Percentiles rank a stretch among this genome's conserved stretches.
phyloP scores from a whole-genome alignment of 176 grass and related monocot genomes.

The Paspalum vaginatum region DNA sequence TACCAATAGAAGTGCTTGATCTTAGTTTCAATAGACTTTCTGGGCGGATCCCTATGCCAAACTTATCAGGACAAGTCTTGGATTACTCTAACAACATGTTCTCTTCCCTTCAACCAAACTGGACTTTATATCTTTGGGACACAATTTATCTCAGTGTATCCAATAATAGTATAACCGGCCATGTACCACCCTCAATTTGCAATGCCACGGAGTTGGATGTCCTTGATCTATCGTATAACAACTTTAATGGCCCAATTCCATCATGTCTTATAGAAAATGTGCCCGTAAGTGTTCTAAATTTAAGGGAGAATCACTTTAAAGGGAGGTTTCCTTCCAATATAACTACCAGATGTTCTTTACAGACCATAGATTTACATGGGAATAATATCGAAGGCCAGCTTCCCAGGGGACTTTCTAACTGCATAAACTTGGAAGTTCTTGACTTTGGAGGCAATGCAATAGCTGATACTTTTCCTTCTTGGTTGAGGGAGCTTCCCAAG shows the following conservation, averaged over 20 bases:
- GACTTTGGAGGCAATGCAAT: slow-evolving; percentile 24
- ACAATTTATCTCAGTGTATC: background rate
- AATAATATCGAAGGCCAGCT: slow-evolving; percentile 20
- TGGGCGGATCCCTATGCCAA: background rate
- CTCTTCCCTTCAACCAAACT: slow-evolving; percentile 23
- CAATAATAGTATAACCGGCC: slow-evolving; percentile 25
- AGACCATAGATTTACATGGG: slow-evolving; percentile 35
- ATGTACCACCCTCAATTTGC: slow-evolving; percentile 38
- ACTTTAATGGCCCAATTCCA: slow-evolving; percentile 27
- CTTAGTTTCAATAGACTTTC: slow-evolving; percentile 33
- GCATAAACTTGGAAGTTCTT: background rate
- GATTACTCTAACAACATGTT: slow-evolving; percentile 20
- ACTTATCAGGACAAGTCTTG: background rate
- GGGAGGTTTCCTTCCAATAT: slow-evolving; percentile 14
- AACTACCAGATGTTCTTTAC: background rate
- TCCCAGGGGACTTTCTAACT: slow-evolving; percentile 10
- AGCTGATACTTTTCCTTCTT: slow-evolving; percentile 30
- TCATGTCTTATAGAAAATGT: slow-evolving; percentile 21
- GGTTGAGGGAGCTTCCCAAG: background rate
- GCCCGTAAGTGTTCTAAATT: background rate
- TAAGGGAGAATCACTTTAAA: slow-evolving; percentile 40
- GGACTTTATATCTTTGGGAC: background rate
- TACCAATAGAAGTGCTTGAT: background rate
- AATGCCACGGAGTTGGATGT: fast-evolving
- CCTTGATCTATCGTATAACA: slow-evolving; percentile 44